Base-by-base conservation (phyloP, 768 basidiomycete genomes). In the Suillus weaverae region DNA sequence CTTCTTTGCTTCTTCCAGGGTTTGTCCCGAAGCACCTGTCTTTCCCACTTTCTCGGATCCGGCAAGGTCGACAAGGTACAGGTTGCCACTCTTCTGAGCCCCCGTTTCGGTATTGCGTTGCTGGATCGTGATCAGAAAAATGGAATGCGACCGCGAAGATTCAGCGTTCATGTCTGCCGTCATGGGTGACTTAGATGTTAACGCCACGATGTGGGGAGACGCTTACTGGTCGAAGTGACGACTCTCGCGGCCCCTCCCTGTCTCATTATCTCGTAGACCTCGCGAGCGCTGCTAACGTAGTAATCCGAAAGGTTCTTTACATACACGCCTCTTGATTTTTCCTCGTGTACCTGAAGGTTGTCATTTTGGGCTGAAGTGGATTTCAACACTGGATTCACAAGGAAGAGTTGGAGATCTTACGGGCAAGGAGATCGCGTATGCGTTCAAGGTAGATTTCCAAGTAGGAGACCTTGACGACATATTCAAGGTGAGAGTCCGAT, bases 401-500 rank as follows among this genome's bases (percentile, higher is more conserved):
- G 55, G 38, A 22, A 41, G 50, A 32, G 18, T 18, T 41, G 10
- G 26, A 38, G n/a, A 30, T 41, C 97, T 73, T 77, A 99, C 97
- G 97, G 66, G 95, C 91, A 62, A 99, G 84, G 62, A 99, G 80
- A 84, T 99, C 97, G 61, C 96, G 86, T 69, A 99, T 94, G 67
- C 90, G 88, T 78, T 99, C 97, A 66, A 99, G 84, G 78, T 99
- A 99, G 65, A 99, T 99, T 81, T 99, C 97, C 97, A 99, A 98
- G 78, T 99, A 99, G 41, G 95, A 97, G 60, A 98, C 97, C 80
- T 99, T 99, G 76, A 99, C 97, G 68, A 98, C 88, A 77, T 99
- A 99, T 78, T 99, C 97, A 64, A 99, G 81, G 76, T 94, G 94
- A 41, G 92, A 86, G 70, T 98, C 97, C 62, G 95, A 97, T 72